Evolutionary conservation across 2,329 filamentous ascomycete species (phyloP).

Genomic region (Iodosphaeria phyllophila): DNA sequence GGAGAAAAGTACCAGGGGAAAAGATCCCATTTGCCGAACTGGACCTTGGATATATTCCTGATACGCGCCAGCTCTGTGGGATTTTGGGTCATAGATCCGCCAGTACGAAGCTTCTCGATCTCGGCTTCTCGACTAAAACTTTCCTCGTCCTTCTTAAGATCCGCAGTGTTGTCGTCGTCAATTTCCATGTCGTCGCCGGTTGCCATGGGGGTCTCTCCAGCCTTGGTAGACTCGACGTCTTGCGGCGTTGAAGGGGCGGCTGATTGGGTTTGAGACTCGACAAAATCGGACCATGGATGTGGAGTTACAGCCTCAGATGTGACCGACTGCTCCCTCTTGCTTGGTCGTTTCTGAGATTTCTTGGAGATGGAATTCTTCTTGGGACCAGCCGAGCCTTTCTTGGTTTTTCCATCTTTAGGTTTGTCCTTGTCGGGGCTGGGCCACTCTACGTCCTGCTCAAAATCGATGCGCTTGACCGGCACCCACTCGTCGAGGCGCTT

Average conservation of each 20-base stretch:
- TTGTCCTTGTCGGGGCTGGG: constrained; percentile 75
- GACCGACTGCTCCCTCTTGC: constrained; percentile 36
- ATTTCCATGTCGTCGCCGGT: constrained; percentile 29
- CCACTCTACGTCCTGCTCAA: constrained; percentile 88
- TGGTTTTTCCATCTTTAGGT: constrained; percentile 57
- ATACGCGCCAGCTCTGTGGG: constrained; percentile 93
- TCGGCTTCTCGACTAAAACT: constrained; percentile 71
- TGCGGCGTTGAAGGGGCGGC: constrained; percentile 23
- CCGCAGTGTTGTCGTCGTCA: constrained; percentile 28
- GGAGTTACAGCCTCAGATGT: constrained; percentile 33
- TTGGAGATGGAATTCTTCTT: constrained; percentile 38
- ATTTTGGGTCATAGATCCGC: constrained; percentile 97
- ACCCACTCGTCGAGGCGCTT: constrained; percentile 81
- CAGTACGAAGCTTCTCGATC: constrained; percentile 86
- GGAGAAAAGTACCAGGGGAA: constrained; percentile 99
- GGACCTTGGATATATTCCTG: constrained; percentile 80
- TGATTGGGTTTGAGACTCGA: constrained; percentile 25
- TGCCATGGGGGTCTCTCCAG: constrained; percentile 23
- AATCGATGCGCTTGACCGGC: constrained; percentile 61
- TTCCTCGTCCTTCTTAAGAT: constrained; percentile 26
- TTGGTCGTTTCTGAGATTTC: constrained; percentile 33
- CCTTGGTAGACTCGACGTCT: constrained; percentile 26
- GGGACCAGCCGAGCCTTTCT: constrained; percentile 36
- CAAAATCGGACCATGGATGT: constrained; percentile 32
- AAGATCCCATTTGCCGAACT: constrained; percentile 82